Evolutionary conservation across 495 filamentous ascomycete genomes (phyloP), one percentile per base, ranked within the genome.

Genomic region (Aspergillus panamensis): DNA sequence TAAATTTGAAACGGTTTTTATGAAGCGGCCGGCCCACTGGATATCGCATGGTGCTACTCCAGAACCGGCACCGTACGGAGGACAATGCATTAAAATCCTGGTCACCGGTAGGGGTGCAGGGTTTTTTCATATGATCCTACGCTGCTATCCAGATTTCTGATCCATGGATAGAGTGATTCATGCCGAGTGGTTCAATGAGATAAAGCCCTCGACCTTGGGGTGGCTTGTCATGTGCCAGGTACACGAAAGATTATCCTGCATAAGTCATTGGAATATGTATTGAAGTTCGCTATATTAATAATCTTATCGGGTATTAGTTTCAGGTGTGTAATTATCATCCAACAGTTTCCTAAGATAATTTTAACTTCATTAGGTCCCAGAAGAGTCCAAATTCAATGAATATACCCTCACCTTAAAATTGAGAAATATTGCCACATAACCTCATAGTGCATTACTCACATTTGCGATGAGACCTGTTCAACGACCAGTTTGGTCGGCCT

Each of bases 401-500:
- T 25, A 48, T 48, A 31, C 39, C 42, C 25, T n/a, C n/a, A 43
- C 20, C 50, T 48, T 20, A 52, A 55, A 55, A 50, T 21, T 58
- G 60, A 40, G 45, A 55, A 25, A 25, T 25, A 45, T 53, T 52
- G 48, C 47, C 53, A 63, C 54, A 25, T 25, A 35, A 58, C 30
- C 32, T 35, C 43, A 61, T 51, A 51, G 45, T 43, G 54, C 37
- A 31, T 52, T 39, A 49, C 53, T 64, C 62, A 60, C 58, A 60
- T 62, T 64, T 59, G 52, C 13, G 54, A 60, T 62, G 37, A 50
- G 62, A 65, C 62, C 53, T 68, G 60, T 68, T 61, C 57, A 61
- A 64, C 58, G 58, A 54, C 61, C 63, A 60, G 50, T 63, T 55
- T 63, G 33, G 51, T 48, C 65, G 71, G 70, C 65, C 72, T 77